Conservation (phyloP, 306 rosid species). For the Lotus japonicus region DNA sequence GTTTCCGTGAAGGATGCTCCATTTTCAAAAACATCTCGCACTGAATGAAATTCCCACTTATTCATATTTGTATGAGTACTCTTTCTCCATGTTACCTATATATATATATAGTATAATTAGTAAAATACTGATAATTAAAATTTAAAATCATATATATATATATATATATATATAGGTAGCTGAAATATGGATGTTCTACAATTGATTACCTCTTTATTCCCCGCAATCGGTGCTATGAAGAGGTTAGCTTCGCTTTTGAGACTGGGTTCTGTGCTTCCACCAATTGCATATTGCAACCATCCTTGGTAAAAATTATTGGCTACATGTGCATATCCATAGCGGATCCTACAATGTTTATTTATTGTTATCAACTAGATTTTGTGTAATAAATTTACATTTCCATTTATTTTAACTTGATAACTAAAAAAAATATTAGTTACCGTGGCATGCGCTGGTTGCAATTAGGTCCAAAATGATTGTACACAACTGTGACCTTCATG, state of each 20-base stretch:
- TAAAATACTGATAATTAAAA: not conserved
- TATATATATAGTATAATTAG: not conserved
- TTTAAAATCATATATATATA: not conserved
- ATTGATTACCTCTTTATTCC: constrained; percentile 24
- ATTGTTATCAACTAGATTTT: not conserved
- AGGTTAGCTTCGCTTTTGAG: too few species aligned
- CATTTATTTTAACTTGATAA: not conserved
- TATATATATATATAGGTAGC: not conserved
- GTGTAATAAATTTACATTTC: not conserved
- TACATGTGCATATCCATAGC: constrained; percentile 29
- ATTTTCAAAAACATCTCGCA: constrained; percentile 29
- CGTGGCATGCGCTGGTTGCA: constrained; percentile 29
- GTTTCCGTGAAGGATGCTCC: constrained; percentile 22
- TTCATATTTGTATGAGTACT: not conserved
- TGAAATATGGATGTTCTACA: not conserved
- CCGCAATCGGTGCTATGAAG: constrained; percentile 27
- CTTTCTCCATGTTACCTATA: constrained; percentile 33
- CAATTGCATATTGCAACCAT: constrained; percentile 31
- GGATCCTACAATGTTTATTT: constrained; percentile 1
- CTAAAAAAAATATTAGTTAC: not conserved
- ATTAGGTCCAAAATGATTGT: constrained; percentile 30
- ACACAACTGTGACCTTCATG: constrained; percentile 21
- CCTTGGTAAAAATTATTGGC: constrained; percentile 31
- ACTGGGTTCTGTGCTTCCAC: too few species aligned
- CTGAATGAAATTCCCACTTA: constrained; percentile 24